Evolutionary conservation across 2,329 filamentous ascomycete species (phyloP), one percentile per base, ranked within the genome.

Genomic region (Orbilia oligospora): DNA sequence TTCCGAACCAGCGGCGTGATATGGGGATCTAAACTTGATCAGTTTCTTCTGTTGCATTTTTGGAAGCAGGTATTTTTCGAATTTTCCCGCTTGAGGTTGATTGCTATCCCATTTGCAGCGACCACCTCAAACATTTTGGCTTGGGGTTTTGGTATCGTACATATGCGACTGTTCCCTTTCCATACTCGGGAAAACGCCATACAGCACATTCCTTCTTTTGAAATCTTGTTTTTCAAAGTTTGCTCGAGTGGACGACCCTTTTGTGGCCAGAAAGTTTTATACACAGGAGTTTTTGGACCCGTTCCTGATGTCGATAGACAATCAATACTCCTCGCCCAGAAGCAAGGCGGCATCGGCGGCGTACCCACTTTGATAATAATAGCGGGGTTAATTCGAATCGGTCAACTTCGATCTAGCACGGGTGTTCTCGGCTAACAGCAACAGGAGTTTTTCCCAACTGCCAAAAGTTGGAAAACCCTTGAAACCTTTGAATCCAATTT

Each of bases 341-440:
- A 22, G 27, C 53, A 68, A 75, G 71, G 71, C 71, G 71, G 63
- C 64, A 75, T 69, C 41, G 30, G 67, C 67, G 67, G 55, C 67
- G 67, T 53, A 61, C n/a, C 56, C 56, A 61, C 56, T n/a, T 67
- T 16, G 66, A 64, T 20, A 61, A 61, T 61, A 58, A 61, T 12
- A 12, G 27, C 61, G 66, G 66, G 72, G 58, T 53, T 14, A 22
- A 22, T 70, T 76, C 64, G 41, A 67, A 67, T 56, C 30, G 44
- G n/a, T 22, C 53, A 64, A 41, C 63, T 20, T 49, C 61, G 53
- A 49, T 64, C 51, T 18, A 46, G 64, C 56, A 70, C 58, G 58
- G 41, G 58, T 66, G 58, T 46, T 36, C 67, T 77, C 73, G 73
- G 73, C 73, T 77, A 77, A 51, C 67, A 66, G 44, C 66, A 51